These are phyloP conservation scores for Camelina laxa DNA, from an alignment of 345 rosid species.

Conservation along the genomic window DNA sequence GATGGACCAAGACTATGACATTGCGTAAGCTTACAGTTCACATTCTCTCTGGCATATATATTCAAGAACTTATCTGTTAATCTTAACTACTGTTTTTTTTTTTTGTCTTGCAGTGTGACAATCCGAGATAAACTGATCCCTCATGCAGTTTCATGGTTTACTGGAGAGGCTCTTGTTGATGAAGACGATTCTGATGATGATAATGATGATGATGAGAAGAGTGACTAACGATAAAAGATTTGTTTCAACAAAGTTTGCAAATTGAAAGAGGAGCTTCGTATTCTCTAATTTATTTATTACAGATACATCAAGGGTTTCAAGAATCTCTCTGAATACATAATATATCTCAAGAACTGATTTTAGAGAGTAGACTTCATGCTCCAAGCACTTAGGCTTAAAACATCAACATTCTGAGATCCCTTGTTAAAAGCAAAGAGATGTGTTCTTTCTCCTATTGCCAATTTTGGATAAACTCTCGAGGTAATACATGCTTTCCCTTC, in stretches of 20 bases:
- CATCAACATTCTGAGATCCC: constrained; percentile 54
- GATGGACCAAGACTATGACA: constrained; percentile 93
- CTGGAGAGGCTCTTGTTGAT: constrained; percentile 82
- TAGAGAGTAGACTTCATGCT: constrained; percentile 56
- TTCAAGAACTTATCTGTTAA: not conserved
- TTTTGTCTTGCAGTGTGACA: constrained; percentile 61
- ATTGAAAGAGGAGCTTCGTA: constrained; percentile 13
- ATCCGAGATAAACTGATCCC: constrained; percentile 87
- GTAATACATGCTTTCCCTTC: constrained; percentile 66
- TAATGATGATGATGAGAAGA: constrained; percentile 48
- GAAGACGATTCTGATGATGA: constrained; percentile 48
- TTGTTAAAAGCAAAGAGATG: constrained; percentile 64
- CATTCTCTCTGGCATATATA: constrained; percentile 19
- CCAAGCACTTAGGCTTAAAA: constrained; percentile 63
- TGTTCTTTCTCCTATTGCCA: constrained; percentile 49
- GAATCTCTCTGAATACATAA: constrained; percentile 24
- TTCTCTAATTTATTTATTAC: constrained; percentile 19
- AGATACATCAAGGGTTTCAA: constrained; percentile 26
- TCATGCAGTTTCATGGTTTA: constrained; percentile 95
- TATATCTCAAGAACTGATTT: constrained; percentile 7
- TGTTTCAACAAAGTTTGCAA: constrained; percentile 30
- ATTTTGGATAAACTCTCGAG: constrained; percentile 69
- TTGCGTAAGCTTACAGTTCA: constrained; percentile 58
- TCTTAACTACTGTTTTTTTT: not conserved
- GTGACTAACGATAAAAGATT: constrained; percentile 48